Evolutionary conservation across 768 basidiomycete species (phyloP).

Genomic region (Boletus reticuloceps): DNA sequence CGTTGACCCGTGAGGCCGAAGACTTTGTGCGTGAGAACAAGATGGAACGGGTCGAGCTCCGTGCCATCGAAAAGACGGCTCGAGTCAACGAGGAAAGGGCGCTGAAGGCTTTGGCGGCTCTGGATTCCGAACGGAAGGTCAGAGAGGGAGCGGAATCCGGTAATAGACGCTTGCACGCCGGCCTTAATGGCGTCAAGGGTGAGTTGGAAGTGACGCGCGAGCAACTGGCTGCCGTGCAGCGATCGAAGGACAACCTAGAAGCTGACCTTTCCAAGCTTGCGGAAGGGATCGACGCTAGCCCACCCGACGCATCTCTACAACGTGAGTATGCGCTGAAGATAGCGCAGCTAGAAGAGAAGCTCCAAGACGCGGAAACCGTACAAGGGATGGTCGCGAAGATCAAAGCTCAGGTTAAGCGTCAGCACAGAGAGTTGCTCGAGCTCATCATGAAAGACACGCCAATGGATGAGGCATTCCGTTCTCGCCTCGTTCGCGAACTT

Average conservation of each 20-base stretch:
- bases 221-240: conserved; percentile 50
- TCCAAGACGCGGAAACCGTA: conserved; percentile 54
- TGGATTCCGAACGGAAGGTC: conserved; percentile 65
- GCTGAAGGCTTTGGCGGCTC: conserved; percentile 50
- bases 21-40: conserved; percentile 76
- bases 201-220: conserved; percentile 57
- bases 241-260: conserved; percentile 66
- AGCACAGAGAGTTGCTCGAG: conserved; percentile 71
- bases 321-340: conserved; percentile 65
- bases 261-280: conserved; percentile 64
- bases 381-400: conserved; percentile 51
- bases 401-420: conserved; percentile 59
- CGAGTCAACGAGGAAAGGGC: conserved; percentile 62
- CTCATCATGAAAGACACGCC: conserved; percentile 57
- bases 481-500: conserved; percentile 60
- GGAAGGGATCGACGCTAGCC: conserved; percentile 52
- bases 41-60: conserved; percentile 60
- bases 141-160: conserved; percentile 67
- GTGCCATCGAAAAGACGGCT: conserved; percentile 66
- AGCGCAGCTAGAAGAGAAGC: conserved; percentile 56
- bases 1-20: conserved; percentile 77
- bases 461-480: conserved; percentile 60
- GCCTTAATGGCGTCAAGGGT: conserved; percentile 52
- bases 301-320: conserved; percentile 57
- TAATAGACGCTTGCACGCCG: conserved; percentile 55